phyloP scores from a whole-genome alignment of 2,329 filamentous ascomycete species.

The Pseudovirgaria hyperparasitica region DNA sequence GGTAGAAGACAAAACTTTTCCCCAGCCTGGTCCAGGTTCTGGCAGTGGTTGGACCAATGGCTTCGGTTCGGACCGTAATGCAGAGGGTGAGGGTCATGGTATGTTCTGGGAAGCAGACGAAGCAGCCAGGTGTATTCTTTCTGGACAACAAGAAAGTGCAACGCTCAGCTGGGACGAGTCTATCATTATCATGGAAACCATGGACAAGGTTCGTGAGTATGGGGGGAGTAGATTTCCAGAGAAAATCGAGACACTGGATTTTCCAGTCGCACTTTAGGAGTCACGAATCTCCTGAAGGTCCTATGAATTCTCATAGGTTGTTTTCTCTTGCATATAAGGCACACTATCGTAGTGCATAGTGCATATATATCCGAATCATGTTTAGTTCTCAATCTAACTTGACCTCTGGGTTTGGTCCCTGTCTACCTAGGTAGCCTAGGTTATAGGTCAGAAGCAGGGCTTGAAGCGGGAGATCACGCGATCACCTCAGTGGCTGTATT shows the following conservation, averaged over 20 bases:
- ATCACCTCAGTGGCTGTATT: no score
- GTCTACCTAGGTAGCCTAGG: no score
- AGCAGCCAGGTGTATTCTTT: constrained; percentile 56
- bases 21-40: constrained; percentile 33
- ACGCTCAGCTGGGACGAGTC: constrained; percentile 62
- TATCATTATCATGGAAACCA: constrained; percentile 64
- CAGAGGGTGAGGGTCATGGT: constrained; percentile 53
- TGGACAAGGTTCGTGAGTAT: constrained; percentile 52
- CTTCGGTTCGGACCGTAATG: constrained; percentile 27
- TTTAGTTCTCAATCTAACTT: no score
- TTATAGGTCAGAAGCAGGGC: no score
- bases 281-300: no score
- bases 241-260: constrained; percentile 46
- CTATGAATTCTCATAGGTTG: no score
- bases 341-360: no score
- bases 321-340: no score
- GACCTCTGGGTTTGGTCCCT: no score
- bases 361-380: no score
- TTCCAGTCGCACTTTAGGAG: no score
- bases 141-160: constrained; percentile 52
- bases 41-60: constrained; percentile 35
- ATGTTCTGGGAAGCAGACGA: constrained; percentile 81
- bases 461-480: no score
- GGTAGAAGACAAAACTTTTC: constrained; percentile 38
- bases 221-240: constrained; percentile 46